phyloP scores from a whole-genome alignment of 2,329 filamentous ascomycete species.

The Fusarium metavorans region DNA sequence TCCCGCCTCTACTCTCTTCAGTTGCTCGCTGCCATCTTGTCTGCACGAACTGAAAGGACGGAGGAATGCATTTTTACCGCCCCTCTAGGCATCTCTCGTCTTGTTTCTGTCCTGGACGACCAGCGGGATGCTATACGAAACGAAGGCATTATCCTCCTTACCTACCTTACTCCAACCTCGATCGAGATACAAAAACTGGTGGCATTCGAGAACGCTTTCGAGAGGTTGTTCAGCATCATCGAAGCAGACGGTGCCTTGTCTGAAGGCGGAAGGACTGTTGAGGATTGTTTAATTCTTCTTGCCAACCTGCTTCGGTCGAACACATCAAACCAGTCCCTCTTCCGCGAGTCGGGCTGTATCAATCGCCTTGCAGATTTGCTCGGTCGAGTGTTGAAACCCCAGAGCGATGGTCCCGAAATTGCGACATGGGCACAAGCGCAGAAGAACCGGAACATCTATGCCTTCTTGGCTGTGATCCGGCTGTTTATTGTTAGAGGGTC shows the following conservation, averaged over 20 bases:
- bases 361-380: conserved; percentile 78
- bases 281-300: conserved; percentile 91
- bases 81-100: conserved; percentile 85
- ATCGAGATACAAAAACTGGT: conserved; percentile 94
- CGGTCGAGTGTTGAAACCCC: conserved; percentile 66
- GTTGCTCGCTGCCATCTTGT: conserved; percentile 86
- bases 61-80: conserved; percentile 95
- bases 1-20: conserved; percentile 91
- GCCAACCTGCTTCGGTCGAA: conserved; percentile 91
- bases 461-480: conserved; percentile 85
- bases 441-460: conserved; percentile 91
- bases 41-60: conserved; percentile 87
- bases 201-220: conserved; percentile 94
- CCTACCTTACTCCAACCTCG: conserved; percentile 87
- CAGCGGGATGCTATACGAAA: conserved; percentile 87
- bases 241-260: conserved; percentile 82
- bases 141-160: conserved; percentile 87
- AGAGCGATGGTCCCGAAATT: conserved; percentile 67
- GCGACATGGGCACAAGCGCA: conserved; percentile 82
- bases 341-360: conserved; percentile 89
- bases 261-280: conserved; percentile 87
- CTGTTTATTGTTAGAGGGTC: conserved; percentile 88
- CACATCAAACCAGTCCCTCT: conserved; percentile 91
- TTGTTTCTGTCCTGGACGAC: conserved; percentile 88
- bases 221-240: conserved; percentile 85